Base-by-base conservation (phyloP, 1,139 yeast genomes). In the Tardiomyces digboiensis region DNA sequence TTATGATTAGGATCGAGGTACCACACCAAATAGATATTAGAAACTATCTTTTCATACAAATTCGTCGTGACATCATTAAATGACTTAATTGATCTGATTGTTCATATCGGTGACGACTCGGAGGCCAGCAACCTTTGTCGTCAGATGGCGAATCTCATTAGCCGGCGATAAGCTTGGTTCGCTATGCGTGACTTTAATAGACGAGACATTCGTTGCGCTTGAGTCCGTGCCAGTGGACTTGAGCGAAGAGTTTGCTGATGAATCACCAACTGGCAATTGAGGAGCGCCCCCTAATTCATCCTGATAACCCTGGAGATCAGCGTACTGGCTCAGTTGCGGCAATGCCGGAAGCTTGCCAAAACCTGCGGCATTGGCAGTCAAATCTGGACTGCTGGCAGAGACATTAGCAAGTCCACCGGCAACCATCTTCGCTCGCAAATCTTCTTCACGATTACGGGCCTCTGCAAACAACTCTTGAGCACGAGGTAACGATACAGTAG, bases 391-490 rank as follows among this genome's bases (percentile, higher is more conserved):
- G 36, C 26, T 23, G 36, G 19, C 19, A 23, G 21, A 26, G 3
- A 16, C 33, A 16, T 26, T 26, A 16, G 33, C 33, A 16, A 26
- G 33, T 5, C 33, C 56, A 14, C 58, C 60, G 19, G 56, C 56
- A 44, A 52, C 50, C 58, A 53, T 58, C 47, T 54, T 54, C 21
- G 57, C 52, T n/a, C 58, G 47, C 40, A 54, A 43, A 36, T 57
- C 58, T 22, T 57, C 60, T 14, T 57, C 59, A 6, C 56, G 51
- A 33, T 57, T 57, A 12, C 63, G 46, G 13, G 96, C 94, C 53
- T 80, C 84, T 1, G 87, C 82, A 56, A 88, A 70, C 60, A 91
- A 64, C 58, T 83, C 95, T 61, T 87, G 95, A 0, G 98, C 98
- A 55, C 79, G 81, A 40, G 78, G 76, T 51, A 91, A 70, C 20